A percentile compares a stretch with the other conserved stretches of the same genome.
Evolutionary conservation across 176 grass and related monocot species (phyloP).

Genomic region (Musa beccarii): DNA sequence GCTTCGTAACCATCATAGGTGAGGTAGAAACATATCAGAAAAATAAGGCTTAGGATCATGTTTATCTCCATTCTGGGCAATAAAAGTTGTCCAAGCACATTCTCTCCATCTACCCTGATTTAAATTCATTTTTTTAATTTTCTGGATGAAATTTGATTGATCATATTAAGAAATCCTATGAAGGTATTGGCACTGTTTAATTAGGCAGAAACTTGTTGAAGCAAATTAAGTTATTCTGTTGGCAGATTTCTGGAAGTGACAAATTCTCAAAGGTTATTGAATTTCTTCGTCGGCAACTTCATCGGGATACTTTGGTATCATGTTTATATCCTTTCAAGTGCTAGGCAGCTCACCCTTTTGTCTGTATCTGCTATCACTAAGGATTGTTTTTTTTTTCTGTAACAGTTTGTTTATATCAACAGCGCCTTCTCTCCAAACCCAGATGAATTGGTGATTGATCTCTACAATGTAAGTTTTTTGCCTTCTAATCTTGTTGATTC

Average conservation of each 20-base stretch:
- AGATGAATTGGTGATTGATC: constrained; percentile 71
- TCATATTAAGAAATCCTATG: background rate
- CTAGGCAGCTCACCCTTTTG: background rate
- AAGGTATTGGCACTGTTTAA: background rate
- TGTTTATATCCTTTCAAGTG: background rate
- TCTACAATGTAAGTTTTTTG: constrained; percentile 59
- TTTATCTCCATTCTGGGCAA: background rate
- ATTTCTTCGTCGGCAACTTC: constrained; percentile 71
- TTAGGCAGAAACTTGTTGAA: background rate
- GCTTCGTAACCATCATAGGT: background rate
- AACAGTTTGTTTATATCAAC: constrained; percentile 79
- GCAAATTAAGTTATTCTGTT: background rate
- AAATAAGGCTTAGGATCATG: background rate
- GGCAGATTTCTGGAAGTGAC: constrained; percentile 64
- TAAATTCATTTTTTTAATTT: background rate
- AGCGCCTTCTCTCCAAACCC: constrained; percentile 82
- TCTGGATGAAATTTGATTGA: background rate
- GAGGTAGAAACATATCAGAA: background rate
- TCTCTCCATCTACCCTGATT: background rate
- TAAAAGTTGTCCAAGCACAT: background rate
- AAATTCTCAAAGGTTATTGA: constrained; percentile 83
- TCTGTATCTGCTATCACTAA: constrained; percentile 11
- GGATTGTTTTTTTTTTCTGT: constrained; percentile 8
- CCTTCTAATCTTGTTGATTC: background rate
- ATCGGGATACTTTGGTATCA: constrained; percentile 65